Evolutionary conservation across 2,329 filamentous ascomycete genomes (phyloP), one percentile per base, ranked within the genome.

Genomic region (Stagonosporopsis chrysanthemi): DNA sequence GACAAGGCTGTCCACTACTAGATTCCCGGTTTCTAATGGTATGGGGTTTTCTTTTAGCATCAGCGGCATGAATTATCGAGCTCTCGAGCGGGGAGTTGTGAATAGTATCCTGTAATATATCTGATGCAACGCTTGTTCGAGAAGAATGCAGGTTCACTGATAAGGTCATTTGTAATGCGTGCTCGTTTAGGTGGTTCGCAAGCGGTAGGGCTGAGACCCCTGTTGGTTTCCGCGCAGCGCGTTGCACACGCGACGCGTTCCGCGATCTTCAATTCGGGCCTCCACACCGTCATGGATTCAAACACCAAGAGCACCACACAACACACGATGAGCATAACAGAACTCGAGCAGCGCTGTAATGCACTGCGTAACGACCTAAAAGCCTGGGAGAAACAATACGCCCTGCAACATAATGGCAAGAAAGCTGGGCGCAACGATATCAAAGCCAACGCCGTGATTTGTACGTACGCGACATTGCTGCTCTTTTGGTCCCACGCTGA

Each of bases 1-100:
- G 87, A 88, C 73, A 95, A 97, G 84, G 89, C 95, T 66, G 97
- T 99, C 78, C 95, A 99, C 83, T 96, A 90, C 81, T 99, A 75
- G 70, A 67, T 70, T 68, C 66, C 60, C 56, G 47, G 58, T 65
- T 68, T 59, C 35, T 41, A 67, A 67, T 66, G 57, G 59, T 63
- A 62, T 60, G 55, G 58, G 61, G 65, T 63, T 69, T 62, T 58
- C 54, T 66, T 68, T 68, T 56, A 66, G 71, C 69, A 75, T 74
- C 63, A 74, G 70, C 69, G 71, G 61, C 69, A 68, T 71, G 62
- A 67, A 52, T 63, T 62, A 66, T 71, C 62, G 63, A 67, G 68
- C 73, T 71, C 67, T 64, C 68, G 57, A 72, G 69, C 64, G 67
- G 62, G 70, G 71, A 73, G 70, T 75, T 75, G 71, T 76, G 72